Base-by-base conservation (phyloP, 441 rosid species). In the Mallotus repandus region DNA sequence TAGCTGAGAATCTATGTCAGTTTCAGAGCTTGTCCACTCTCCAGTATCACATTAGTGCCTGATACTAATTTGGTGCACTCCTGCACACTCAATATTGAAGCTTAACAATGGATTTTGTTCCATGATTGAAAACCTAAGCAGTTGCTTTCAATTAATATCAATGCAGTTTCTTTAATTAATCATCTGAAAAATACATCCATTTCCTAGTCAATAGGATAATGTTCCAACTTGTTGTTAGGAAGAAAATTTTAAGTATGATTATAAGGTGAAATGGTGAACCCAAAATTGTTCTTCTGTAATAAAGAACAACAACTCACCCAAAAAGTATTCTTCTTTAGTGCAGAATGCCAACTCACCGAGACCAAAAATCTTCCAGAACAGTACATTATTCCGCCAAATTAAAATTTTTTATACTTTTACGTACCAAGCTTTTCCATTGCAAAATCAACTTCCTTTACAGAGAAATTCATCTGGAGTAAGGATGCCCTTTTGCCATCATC, bases 391-490 rank as follows among this genome's bases (percentile, higher is more conserved):
- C 21, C 35, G 50, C 10, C 41, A 35, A 57, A 52, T 18, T 7
- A 58, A 55, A 62, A 11, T 13, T 50, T 38, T 10, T 4, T 9
- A 61, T 66, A 61, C 15, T 67, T 56, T 32, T 55, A 72, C 85
- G 72, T 81, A 95, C 99, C 96, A 69, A 90, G 97, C 78, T 77
- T 93, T 70, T 85, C 87, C 67, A 95, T 77, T 62, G 98, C 98
- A 77, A 87, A 79, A 45, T 91, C 96, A 60, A 93, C 85, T 72
- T 88, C 89, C 61, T 83, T 74, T 46, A 63, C 81, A 5, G 95
- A 80, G 82, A 90, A 95, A 68, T 86, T 83, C 99, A 95, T 95
- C 84, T 79, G 76, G 45, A 88, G 86, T 77, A 95, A 85, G 68
- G 85, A 65, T 53, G 78, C 80, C 78, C 89, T 86, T 85, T 80